Base-by-base conservation (phyloP, 768 basidiomycete genomes). In the Panaeolus cyanescens region DNA sequence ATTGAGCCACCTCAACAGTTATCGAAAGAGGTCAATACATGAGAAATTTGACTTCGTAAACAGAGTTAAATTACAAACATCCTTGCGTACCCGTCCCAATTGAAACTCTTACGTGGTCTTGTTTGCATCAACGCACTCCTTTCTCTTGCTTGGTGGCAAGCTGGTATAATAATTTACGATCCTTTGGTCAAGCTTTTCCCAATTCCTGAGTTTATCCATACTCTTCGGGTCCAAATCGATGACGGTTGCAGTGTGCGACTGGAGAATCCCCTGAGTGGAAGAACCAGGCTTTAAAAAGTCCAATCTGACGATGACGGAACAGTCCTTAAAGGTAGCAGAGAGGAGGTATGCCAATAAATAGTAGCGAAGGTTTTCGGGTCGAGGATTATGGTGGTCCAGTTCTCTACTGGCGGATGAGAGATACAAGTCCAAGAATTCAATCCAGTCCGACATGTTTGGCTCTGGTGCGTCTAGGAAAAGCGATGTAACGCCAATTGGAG, bases 311-410 rank as follows among this genome's bases (percentile, higher is more conserved):
- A 83, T 73, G 53, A 78, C 68, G 22, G 96, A 97, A 75, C 96
- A 99, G 73, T 99, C 96, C 72, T 99, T 99, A 83, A 99, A 95
- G 5, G 92, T 92, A 25, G 93, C 93, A 4, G 94, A 94, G 56
- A 98, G 87, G 20, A 95, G 77, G 72, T 93, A 93, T 7, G 92
- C 89, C 53, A 92, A 75, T 39, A 88, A 70, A 64, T 90, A 85
- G 65, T 90, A 84, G 37, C 85, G 83, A 54, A 92, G 73, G 61
- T 86, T 70, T 22, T 76, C 71, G 22, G 78, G 71, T 34, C 68
- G 67, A 28, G 80, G 81, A 20, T 73, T 69, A 28, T 68, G 65
- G 61, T 84, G 76, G 67, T 80, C 73, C 58, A 75, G 62, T 7
- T 70, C 56, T 19, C 59, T 61, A 36, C 63, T 65, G 66, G 68